Percentiles rank a stretch among this genome's conserved stretches.
Conservation (phyloP, 441 rosid genomes). For the Manihot esculenta region DNA sequence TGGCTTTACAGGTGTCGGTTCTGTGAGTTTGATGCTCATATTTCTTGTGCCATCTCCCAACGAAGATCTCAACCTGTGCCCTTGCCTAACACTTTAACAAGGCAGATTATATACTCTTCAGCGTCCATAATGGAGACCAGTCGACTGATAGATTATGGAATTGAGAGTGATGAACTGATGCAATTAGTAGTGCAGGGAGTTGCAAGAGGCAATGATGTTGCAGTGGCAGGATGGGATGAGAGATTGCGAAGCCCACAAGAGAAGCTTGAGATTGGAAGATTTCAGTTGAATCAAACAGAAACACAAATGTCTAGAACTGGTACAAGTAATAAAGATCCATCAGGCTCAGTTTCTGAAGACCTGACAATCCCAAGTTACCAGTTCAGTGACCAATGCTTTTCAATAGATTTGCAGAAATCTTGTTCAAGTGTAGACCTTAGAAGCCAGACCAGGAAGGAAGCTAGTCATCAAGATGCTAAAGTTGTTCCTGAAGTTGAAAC, state of each 20-base stretch:
- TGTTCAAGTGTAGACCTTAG: slow-evolving; percentile 17
- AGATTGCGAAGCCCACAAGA: slow-evolving; percentile 24
- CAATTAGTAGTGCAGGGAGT: slow-evolving; percentile 29
- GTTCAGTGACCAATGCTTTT: slow-evolving; percentile 49
- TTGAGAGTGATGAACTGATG: slow-evolving; percentile 34
- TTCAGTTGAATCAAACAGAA: slow-evolving; percentile 2
- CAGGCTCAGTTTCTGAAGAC: slow-evolving; percentile 32
- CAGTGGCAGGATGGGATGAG: slow-evolving; percentile 29
- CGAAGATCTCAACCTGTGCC: slow-evolving; percentile 21
- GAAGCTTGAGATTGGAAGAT: neutral
- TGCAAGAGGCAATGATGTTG: slow-evolving; percentile 1
- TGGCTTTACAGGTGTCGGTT: slow-evolving; percentile 55
- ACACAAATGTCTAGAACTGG: slow-evolving; percentile 10
- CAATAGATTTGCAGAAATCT: slow-evolving; percentile 49
- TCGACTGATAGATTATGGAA: slow-evolving; percentile 17
- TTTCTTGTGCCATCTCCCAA: slow-evolving; percentile 39
- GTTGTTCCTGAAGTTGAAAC: neutral
- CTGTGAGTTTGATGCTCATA: slow-evolving; percentile 56
- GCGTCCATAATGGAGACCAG: slow-evolving; percentile 20
- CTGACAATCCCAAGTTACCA: slow-evolving; percentile 42
- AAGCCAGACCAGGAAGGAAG: neutral
- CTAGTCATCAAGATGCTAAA: neutral
- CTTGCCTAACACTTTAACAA: slow-evolving; percentile 5
- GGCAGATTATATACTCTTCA: slow-evolving; percentile 17
- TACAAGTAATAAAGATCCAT: slow-evolving; percentile 13